phyloP scores from a whole-genome alignment of 164 flowering plant genomes.

The Tinospora cordifolia region DNA sequence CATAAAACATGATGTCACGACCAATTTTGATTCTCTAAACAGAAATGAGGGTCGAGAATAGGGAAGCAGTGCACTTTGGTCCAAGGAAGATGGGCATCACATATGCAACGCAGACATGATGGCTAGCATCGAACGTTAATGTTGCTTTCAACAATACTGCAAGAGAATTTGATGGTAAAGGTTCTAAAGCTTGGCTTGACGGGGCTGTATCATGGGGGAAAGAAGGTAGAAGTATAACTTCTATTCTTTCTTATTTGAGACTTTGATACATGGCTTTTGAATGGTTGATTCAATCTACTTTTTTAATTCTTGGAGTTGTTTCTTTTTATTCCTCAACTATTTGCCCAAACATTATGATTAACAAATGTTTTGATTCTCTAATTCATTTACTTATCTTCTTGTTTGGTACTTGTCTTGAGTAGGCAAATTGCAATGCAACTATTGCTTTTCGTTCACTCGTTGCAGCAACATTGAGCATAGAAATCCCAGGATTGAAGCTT shows the following conservation, averaged over 20 bases:
- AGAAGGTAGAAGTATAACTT: constrained; percentile 65
- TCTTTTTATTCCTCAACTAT: neutral
- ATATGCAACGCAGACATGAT: constrained; percentile 98
- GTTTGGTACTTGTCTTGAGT: constrained; percentile 13
- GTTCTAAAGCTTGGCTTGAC: constrained; percentile 94
- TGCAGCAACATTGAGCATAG: constrained; percentile 64
- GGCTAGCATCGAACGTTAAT: constrained; percentile 91
- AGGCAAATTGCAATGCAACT: constrained; percentile 97
- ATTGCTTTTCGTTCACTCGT: constrained; percentile 86
- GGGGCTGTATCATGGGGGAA: constrained; percentile 98
- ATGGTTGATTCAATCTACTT: neutral
- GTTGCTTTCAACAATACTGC: constrained; percentile 90
- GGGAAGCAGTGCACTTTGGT: constrained; percentile 83
- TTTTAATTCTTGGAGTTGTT: neutral
- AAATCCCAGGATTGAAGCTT: constrained; percentile 3
- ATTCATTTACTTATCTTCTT: neutral
- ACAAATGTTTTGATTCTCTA: neutral
- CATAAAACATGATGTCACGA: neutral
- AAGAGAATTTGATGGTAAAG: constrained; percentile 97
- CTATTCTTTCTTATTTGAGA: constrained; percentile 1
- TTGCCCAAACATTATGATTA: neutral
- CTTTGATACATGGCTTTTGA: neutral
- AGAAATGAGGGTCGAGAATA: constrained; percentile 87
- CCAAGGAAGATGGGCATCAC: constrained; percentile 90
- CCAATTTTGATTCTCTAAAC: constrained; percentile 14